Evolutionary conservation across 1,284 basidiomycete species (phyloP), one percentile per base, ranked within the genome.

Genomic region (Puccinia polysora): DNA sequence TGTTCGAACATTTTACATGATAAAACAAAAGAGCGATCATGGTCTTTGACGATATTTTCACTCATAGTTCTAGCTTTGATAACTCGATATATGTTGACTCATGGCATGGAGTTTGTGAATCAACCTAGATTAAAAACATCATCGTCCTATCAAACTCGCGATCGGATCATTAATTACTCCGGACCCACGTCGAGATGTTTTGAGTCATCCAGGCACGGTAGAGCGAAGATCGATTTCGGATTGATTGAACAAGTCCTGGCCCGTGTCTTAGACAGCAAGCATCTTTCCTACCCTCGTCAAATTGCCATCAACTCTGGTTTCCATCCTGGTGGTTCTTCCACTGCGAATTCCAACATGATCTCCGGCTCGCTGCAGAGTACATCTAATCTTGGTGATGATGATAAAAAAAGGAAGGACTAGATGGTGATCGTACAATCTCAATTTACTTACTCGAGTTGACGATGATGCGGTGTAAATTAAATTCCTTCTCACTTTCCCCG

Each of bases 71-170:
- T 60, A 52, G 30, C 47, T 32, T n/a, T 58, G 7, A 59, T 58
- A 14, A 45, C 49, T 2, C n/a, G 40, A 43, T 71, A 62, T 15
- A 71, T 71, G 1, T 45, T 71, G 3, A 49, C 23, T 28, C 47
- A 71, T 30, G 68, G 68, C n/a, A 59, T 71, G 25, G 45, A 56
- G 75, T 97, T 94, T 79, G 93, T 99, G 74, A 86, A 90, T 25
- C 95, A 91, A 89, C 96, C 95, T n/a, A 86, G 89, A 25, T 85
- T 98, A 69, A 86, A 89, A 75, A 88, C 91, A 2, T 63, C 60
- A 18, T 15, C 4, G 1, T 7, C 60, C 2, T 47, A 63, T 28
- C 25, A 15, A 28, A 63, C 45, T 18, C 87, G 89, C 12, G 87
- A 87, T 70, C 90, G 93, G 74, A 84, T 89, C 69, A 88, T 97